Evolutionary conservation across 1,284 basidiomycete species (phyloP).

Genomic region (Cystobasidium sp.): DNA sequence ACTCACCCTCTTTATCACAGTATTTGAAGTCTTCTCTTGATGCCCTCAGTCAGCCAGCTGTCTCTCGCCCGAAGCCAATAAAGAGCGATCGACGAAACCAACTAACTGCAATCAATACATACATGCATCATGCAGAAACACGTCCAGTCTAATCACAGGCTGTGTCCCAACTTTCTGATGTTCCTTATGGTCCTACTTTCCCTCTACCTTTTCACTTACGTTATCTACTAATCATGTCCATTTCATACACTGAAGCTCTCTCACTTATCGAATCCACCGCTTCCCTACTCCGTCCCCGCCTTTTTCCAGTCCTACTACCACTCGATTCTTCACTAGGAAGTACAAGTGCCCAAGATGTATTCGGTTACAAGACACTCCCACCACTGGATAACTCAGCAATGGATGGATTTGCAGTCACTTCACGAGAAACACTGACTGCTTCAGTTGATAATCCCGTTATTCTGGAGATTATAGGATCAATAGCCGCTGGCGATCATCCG

Average conservation of each 20-base stretch:
- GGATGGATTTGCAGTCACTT: slow-evolving; percentile 35
- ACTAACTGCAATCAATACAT: no score
- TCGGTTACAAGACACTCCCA: background rate
- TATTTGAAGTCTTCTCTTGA: no score
- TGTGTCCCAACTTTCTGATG: no score
- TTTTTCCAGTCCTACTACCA: background rate
- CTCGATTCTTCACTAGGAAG: background rate
- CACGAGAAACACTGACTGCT: slow-evolving; percentile 3
- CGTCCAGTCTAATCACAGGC: no score
- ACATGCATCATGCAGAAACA: no score
- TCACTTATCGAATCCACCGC: background rate
- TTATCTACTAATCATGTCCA: background rate
- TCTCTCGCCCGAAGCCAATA: no score
- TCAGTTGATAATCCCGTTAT: slow-evolving; percentile 7
- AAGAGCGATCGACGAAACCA: no score
- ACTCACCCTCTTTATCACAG: no score
- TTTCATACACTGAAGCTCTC: slow-evolving; percentile 3
- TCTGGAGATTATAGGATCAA: slow-evolving; percentile 12
- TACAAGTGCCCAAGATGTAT: slow-evolving; percentile 16
- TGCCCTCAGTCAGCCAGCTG: no score
- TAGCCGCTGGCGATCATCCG: slow-evolving; percentile 30
- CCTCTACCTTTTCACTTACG: no score
- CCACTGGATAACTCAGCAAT: slow-evolving; percentile 31
- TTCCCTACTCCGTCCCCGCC: background rate
- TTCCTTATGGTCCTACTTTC: no score